Percentiles rank a stretch among this genome's conserved stretches.
phyloP scores from a whole-genome alignment of 768 basidiomycete species.

The Leucosporidium creatinivorum region DNA sequence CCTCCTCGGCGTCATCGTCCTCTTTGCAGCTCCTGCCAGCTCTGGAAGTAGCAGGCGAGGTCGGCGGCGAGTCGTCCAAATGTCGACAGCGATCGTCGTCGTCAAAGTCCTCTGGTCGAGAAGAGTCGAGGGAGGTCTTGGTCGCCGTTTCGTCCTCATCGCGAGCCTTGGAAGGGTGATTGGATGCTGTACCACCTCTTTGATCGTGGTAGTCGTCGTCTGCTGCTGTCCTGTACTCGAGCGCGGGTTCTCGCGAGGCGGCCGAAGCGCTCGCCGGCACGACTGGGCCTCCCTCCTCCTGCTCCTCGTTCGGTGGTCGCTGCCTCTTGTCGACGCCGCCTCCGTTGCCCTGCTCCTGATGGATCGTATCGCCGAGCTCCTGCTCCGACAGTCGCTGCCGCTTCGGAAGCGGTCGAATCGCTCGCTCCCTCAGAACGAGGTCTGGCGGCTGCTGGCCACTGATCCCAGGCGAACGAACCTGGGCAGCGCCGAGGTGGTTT shows the following conservation, averaged over 20 bases:
- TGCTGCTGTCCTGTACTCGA: not conserved
- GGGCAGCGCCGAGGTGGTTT: too few species aligned
- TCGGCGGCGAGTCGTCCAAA: constrained; percentile 15
- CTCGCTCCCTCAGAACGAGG: not conserved
- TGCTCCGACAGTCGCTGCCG: constrained; percentile 8
- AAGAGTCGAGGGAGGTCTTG: constrained; percentile 8
- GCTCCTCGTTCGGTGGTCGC: not conserved
- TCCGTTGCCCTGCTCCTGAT: too few species aligned
- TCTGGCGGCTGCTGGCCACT: too few species aligned
- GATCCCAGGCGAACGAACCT: too few species aligned
- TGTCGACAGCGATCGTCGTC: not conserved
- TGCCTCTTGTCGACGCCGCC: not conserved
- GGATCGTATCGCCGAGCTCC: not conserved
- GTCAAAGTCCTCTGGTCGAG: not conserved
- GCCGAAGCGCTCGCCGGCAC: constrained; percentile 7
- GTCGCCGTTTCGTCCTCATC: constrained; percentile 5
- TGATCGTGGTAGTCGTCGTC: constrained; percentile 6
- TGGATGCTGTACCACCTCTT: not conserved
- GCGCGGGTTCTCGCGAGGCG: constrained; percentile 3
- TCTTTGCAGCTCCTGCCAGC: not conserved
- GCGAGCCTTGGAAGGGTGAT: constrained; percentile 8
- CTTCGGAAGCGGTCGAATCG: constrained; percentile 21
- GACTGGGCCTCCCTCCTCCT: constrained; percentile 4
- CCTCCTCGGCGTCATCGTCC: not conserved
- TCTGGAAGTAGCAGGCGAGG: not conserved